Evolutionary conservation across 2,329 filamentous ascomycete genomes (phyloP), one percentile per base, ranked within the genome.

Genomic region (Aspergillus fijiensis): DNA sequence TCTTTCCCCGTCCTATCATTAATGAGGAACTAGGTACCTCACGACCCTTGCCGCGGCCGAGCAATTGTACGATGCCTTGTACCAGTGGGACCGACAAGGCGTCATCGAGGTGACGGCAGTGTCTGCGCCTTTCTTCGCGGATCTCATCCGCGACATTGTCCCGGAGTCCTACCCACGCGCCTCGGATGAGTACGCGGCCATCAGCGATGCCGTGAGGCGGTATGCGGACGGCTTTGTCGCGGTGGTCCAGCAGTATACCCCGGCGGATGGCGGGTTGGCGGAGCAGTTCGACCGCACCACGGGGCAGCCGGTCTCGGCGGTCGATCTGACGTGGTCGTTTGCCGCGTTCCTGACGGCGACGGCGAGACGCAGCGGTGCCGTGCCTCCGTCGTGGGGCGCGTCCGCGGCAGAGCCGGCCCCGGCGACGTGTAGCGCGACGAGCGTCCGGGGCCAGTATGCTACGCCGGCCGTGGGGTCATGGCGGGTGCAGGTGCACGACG

Each of bases 31-130:
- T 33, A 69, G 63, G 67, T 67, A 65, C 39, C 61, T 63, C 21
- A 65, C 56, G 66, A 92, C 88, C 1, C 81, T 91, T 21, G 89
- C 88, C 1, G 88, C 89, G 0, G 90, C 89, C 6, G 90, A 93
- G 74, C 87, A 90, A 72, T 83, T 94, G 2, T 93, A 92, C 72
- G 87, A 89, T 66, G 87, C 90, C 1, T 70, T 91, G 3, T 87
- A 88, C 65, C 85, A 88, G 54, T 93, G 89, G 88, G 81, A 87
- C 64, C 75, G 80, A 51, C 74, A 81, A 29, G 86, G 85, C 3
- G 85, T 80, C 11, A 82, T 94, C 68, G 82, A 81, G 1, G 82
- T 93, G 55, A 87, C 85, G 2, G 75, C 80, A 0, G 81, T 80
- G 4, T 91, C 89, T 0, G 80, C 91, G 5, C 71, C 84, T 5